Percentiles rank a stretch among this genome's conserved stretches.
These are phyloP conservation scores for Neltuma alba DNA, from an alignment of 306 rosid genomes.

Conservation along the genomic window DNA sequence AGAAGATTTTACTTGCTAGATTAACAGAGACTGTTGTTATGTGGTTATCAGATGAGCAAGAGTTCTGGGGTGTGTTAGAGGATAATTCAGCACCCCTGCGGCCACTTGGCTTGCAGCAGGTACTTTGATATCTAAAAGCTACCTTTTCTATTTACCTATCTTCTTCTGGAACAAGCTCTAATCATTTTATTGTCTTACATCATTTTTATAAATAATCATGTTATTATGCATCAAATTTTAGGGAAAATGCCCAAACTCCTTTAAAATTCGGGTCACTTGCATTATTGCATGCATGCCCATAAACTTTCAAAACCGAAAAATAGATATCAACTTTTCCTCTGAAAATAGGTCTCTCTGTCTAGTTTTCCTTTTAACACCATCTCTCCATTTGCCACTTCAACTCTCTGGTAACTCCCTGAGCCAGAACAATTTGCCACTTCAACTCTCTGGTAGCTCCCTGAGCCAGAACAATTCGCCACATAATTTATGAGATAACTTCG, in stretches of 20 bases:
- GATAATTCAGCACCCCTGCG: constrained; percentile 70
- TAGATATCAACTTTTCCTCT: not conserved
- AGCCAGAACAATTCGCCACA: not conserved
- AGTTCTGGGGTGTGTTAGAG: constrained; percentile 90
- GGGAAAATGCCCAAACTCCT: not conserved
- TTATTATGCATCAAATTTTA: not conserved
- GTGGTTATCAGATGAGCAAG: constrained; percentile 97
- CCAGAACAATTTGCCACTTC: not conserved
- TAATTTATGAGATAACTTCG: not conserved
- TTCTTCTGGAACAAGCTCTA: not conserved
- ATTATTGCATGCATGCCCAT: not conserved
- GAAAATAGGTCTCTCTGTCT: not conserved
- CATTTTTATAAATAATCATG: not conserved
- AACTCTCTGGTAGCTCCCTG: not conserved
- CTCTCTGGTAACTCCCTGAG: no score
- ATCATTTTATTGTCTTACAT: not conserved
- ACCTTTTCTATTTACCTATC: constrained; percentile 5
- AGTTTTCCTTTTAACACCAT: not conserved
- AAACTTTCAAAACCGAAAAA: not conserved
- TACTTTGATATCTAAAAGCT: constrained; percentile 38
- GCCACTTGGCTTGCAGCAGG: constrained; percentile 92
- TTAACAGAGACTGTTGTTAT: constrained; percentile 94
- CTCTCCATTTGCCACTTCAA: not conserved
- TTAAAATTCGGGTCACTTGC: not conserved
- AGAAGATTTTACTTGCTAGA: constrained; percentile 94